Conservation (phyloP, 768 basidiomycete genomes). For the Boletus speciosus region DNA sequence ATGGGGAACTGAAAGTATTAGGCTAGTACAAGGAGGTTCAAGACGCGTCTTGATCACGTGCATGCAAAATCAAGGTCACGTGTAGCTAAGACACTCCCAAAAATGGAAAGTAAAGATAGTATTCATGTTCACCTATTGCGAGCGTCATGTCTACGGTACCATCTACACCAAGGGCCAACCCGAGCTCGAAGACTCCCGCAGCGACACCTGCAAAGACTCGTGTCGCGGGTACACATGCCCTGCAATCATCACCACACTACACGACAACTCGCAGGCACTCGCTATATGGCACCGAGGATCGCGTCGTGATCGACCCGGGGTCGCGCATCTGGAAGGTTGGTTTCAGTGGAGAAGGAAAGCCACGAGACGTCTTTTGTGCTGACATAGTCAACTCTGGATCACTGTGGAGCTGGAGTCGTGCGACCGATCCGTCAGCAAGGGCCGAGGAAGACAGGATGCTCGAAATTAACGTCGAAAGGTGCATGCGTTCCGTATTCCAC, state of each 20-base stretch:
- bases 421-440: slow-evolving; percentile 50
- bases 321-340: slow-evolving; percentile 96
- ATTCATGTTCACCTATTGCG: not conserved
- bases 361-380: slow-evolving; percentile 80
- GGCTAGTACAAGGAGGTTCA: not conserved
- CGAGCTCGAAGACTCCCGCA: slow-evolving; percentile 22
- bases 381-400: slow-evolving; percentile 40
- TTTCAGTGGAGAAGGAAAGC: slow-evolving; percentile 92
- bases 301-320: slow-evolving; percentile 92
- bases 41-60: slow-evolving; percentile 26
- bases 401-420: slow-evolving; percentile 61
- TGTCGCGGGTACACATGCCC: slow-evolving; percentile 41
- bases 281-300: slow-evolving; percentile 94
- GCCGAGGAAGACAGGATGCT: slow-evolving; percentile 74
- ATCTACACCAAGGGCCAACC: slow-evolving; percentile 31
- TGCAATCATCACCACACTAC: slow-evolving; percentile 80
- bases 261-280: slow-evolving; percentile 85
- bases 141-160: slow-evolving; percentile 33
- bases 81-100: not conserved
- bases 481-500: slow-evolving; percentile 76
- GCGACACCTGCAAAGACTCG: slow-evolving; percentile 60
- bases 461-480: slow-evolving; percentile 62
- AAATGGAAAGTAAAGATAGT: not conserved
- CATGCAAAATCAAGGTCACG: slow-evolving; percentile 9
- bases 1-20: not conserved